A percentile compares a stretch with the other conserved stretches of the same genome.
Conservation (phyloP, 768 basidiomycete species). For the Suillus variegatus region DNA sequence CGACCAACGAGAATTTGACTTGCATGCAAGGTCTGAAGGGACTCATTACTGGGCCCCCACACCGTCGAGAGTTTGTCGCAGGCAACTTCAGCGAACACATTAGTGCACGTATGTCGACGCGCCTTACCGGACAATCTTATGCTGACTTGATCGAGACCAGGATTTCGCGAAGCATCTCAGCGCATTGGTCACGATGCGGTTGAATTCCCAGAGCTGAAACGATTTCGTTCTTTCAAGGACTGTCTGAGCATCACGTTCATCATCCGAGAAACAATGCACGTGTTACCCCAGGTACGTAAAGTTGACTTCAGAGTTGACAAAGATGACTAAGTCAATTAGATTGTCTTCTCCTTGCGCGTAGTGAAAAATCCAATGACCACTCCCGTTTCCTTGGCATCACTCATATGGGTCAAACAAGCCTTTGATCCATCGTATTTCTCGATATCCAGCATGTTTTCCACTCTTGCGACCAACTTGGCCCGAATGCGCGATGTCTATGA, state of each 20-base stretch:
- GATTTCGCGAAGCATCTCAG: constrained; percentile 29
- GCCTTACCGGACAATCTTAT: background rate
- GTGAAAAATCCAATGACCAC: constrained; percentile 48
- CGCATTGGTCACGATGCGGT: constrained; percentile 41
- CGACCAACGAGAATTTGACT: constrained; percentile 60
- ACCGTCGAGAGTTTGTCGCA: constrained; percentile 76
- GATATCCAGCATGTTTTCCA: constrained; percentile 34
- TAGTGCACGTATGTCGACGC: constrained; percentile 43
- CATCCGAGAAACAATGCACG: constrained; percentile 53
- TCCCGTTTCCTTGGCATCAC: constrained; percentile 63
- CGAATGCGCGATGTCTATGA: constrained; percentile 65
- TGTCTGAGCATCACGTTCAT: constrained; percentile 38
- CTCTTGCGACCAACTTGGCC: constrained; percentile 51
- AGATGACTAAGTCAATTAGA: too few relatives aligned
- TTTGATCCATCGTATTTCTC: constrained; percentile 35
- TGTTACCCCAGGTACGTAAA: constrained; percentile 41
- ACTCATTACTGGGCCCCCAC: constrained; percentile 42
- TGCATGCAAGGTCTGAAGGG: constrained; percentile 64
- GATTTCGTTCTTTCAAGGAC: constrained; percentile 32
- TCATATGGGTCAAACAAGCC: constrained; percentile 60
- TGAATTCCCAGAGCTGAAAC: constrained; percentile 32
- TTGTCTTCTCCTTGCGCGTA: too few relatives aligned
- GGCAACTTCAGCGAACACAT: constrained; percentile 59
- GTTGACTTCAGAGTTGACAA: too few relatives aligned
- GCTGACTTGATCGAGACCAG: constrained; percentile 17